A percentile compares a stretch with the other conserved stretches of the same genome.
Evolutionary conservation across 768 basidiomycete species (phyloP).

Genomic region (Mycena epipterygia): DNA sequence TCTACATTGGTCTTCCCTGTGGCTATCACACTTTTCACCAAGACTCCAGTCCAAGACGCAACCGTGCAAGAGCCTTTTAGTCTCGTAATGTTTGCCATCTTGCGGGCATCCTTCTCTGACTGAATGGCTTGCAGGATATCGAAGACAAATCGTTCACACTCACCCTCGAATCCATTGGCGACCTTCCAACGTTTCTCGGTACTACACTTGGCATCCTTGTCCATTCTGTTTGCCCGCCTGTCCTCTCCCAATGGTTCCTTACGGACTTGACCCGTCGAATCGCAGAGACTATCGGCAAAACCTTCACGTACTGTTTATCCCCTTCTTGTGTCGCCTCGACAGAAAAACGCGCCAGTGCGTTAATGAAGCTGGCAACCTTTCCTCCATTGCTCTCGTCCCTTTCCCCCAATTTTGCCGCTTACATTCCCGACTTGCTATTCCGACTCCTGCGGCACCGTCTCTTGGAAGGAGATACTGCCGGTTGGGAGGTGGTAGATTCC

Average conservation of each 20-base stretch:
- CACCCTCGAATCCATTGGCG: conserved; percentile 52
- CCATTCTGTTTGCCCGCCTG: conserved; percentile 55
- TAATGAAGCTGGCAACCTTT: conserved; percentile 56
- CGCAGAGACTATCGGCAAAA: conserved; percentile 53
- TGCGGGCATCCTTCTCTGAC: conserved; percentile 6
- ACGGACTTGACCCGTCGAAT: conserved; percentile 60
- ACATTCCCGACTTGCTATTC: conserved; percentile 50
- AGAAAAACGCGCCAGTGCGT: conserved; percentile 50
- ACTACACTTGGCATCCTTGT: conserved; percentile 60
- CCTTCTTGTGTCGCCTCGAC: conserved; percentile 50
- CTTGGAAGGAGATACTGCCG: conserved; percentile 53
- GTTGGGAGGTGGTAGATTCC: conserved; percentile 53
- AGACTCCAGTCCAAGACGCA: conserved; percentile 49
- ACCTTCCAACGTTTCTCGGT: conserved; percentile 62
- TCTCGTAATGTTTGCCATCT: conserved; percentile 43
- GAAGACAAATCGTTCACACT: conserved; percentile 51
- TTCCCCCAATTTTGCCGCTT: conserved; percentile 46
- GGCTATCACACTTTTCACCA: conserved; percentile 56
- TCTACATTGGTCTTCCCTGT: conserved; percentile 53
- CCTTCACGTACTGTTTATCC: conserved; percentile 61
- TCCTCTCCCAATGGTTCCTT: conserved; percentile 64
- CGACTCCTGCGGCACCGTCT: conserved; percentile 61
- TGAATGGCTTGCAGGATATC: conserved; percentile 47
- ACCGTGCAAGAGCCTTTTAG: conserved; percentile 48
- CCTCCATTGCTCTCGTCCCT: conserved; percentile 32